A percentile compares a stretch with the other conserved stretches of the same genome.
phyloP scores from a whole-genome alignment of 352 stramenopile species.

The Elongisporangium anandrum region DNA sequence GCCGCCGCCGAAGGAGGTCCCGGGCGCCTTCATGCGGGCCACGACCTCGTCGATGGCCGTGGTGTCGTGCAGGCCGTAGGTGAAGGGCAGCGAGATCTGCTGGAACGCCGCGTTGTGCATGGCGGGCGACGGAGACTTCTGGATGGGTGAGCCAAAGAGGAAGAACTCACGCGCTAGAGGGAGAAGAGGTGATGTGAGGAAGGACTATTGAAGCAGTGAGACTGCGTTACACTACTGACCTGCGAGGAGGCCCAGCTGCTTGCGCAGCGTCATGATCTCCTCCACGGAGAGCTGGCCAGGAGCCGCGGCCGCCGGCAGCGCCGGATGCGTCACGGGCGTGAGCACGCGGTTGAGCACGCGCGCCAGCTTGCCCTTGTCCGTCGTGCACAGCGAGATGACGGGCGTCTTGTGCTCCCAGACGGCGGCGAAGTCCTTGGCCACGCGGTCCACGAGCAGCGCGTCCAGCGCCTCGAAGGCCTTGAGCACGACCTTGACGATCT shows the following conservation, averaged over 20 bases:
- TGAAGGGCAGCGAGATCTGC: constrained; percentile 81
- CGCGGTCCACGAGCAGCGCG: constrained; percentile 79
- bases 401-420: constrained; percentile 80
- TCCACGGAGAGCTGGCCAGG: constrained; percentile 94
- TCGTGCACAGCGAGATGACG: constrained; percentile 93
- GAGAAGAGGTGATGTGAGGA: too few species aligned
- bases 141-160: constrained; percentile 96
- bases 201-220: constrained; percentile 4
- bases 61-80: constrained; percentile 88
- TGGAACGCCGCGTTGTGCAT: constrained; percentile 97
- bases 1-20: constrained; percentile 88
- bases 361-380: constrained; percentile 88
- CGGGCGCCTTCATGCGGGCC: constrained; percentile 26
- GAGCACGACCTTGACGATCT: constrained; percentile 91
- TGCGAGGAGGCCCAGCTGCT: constrained; percentile 78
- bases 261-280: constrained; percentile 90
- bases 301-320: constrained; percentile 90
- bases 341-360: constrained; percentile 94
- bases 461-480: constrained; percentile 83
- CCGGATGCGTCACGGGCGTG: constrained; percentile 94
- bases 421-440: constrained; percentile 46
- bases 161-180: constrained; percentile 82
- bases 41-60: constrained; percentile 37
- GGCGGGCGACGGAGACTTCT: constrained; percentile 93
- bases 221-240: constrained; percentile 44